Evolutionary conservation across 768 basidiomycete genomes (phyloP).

Genomic region (Hericium alpestre): DNA sequence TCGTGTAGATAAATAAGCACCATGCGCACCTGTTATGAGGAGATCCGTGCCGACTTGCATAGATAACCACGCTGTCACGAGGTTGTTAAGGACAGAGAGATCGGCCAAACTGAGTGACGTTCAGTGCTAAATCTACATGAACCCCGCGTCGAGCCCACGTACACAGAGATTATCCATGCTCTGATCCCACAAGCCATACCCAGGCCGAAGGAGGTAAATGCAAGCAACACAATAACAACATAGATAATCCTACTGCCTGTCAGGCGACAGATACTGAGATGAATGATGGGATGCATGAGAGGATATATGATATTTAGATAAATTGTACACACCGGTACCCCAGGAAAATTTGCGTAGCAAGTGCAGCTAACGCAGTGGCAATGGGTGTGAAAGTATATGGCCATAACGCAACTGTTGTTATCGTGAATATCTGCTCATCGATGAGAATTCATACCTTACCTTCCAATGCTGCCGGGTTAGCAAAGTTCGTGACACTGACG

Average conservation of each 20-base stretch:
- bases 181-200: constrained; percentile 33
- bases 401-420: constrained; percentile 22
- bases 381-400: constrained; percentile 40
- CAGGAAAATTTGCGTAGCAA: constrained; percentile 37
- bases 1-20: not conserved
- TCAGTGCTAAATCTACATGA: not conserved
- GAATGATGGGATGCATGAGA: not conserved
- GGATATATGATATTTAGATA: not conserved
- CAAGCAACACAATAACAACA: constrained; percentile 26
- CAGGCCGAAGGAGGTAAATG: constrained; percentile 30
- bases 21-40: constrained; percentile 31
- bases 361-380: constrained; percentile 34
- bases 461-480: not conserved
- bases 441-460: not conserved
- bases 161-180: constrained; percentile 34
- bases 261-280: not conserved
- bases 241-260: not conserved
- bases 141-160: not conserved
- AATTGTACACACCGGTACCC: not conserved
- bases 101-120: constrained; percentile 26
- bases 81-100: constrained; percentile 28
- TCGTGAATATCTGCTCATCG: not conserved
- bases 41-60: constrained; percentile 35
- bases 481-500: not conserved
- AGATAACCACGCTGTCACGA: constrained; percentile 36